Evolutionary conservation across 148 eudicot species (phyloP), one percentile per base, ranked within the genome.

Genomic region (Suaeda aralocaspica): DNA sequence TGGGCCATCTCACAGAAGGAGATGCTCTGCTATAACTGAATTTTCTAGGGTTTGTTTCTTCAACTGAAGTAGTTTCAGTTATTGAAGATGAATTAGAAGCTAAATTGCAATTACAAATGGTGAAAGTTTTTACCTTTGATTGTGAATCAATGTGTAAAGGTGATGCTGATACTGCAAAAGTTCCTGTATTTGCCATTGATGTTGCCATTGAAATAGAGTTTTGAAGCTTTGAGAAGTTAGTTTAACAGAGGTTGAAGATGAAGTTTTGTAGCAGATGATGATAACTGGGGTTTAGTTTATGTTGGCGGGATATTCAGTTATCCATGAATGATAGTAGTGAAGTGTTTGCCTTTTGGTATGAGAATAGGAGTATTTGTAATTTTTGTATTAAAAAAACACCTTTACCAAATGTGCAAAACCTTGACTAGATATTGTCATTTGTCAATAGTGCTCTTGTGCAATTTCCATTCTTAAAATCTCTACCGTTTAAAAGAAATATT

Each of bases 1-100:
- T 74, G 77, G 99, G 99, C 96, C 95, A 94, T 86, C 97, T 94
- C 31, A 91, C 84, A 10, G 88, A 80, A 10, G 96, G 99, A 51
- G 88, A 79, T 28, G 99, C 91, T 76, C 93, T 91, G 51, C 85
- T 85, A 55, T 94, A 91, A 26, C 67, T 87, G 51, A 94, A 94
- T 58, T 78, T 79, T 52, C 71, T 82, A 11, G 77, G 51, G 59
- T 41, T 63, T 24, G 53, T 53, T 74, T 87, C 84, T 74, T 75
- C 85, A 61, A 45, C 56, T 24, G 80, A n/a, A n/a, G n/a, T 22
- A 59, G 28, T 62, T 16, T 73, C 72, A 56, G 71, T 34, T 42
- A 80, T 39, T 53, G 85, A 58, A 44, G 86, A 74, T 52, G 75
- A n/a, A n/a, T n/a, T n/a, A n/a, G n/a, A 74, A 72, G 80, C 64